A percentile compares a stretch with the other conserved stretches of the same genome.
Evolutionary conservation across 306 rosid species (phyloP).

Genomic region (Quercus ilex): DNA sequence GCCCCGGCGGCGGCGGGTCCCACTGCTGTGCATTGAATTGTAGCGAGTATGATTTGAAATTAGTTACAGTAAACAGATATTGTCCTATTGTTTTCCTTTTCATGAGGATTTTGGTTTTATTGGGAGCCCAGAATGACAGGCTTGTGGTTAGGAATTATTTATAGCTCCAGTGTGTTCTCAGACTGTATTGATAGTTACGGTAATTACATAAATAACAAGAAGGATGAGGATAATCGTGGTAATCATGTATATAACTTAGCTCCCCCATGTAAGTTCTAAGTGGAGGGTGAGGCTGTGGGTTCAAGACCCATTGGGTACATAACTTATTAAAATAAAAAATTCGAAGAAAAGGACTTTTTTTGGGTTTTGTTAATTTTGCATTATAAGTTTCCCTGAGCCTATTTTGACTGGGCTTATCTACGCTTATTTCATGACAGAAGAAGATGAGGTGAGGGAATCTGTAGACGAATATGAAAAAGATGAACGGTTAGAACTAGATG

Average conservation of each 20-base stretch:
- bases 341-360: conserved; percentile 9
- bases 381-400: conserved; percentile 6
- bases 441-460: conserved; percentile 76
- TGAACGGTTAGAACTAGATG: conserved; percentile 91
- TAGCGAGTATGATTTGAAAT: neutral
- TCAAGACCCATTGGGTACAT: too few relatives aligned
- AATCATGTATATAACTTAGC: too few relatives aligned
- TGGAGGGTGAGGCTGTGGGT: too few relatives aligned
- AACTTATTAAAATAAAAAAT: neutral
- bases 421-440: conserved; percentile 63
- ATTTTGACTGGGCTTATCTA: conserved; percentile 36
- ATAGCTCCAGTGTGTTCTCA: neutral
- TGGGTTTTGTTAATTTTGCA: conserved; percentile 13
- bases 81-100: neutral
- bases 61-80: neutral
- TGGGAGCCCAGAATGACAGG: neutral
- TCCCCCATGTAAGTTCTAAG: too few relatives aligned
- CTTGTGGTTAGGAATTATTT: neutral
- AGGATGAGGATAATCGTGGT: neutral
- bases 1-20: too few relatives aligned
- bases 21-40: neutral
- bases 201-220: neutral
- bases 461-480: conserved; percentile 80
- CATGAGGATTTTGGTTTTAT: neutral
- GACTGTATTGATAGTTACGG: neutral